Conservation (phyloP, 169 alveolate genomes). For the Eimeria necatrix region DNA sequence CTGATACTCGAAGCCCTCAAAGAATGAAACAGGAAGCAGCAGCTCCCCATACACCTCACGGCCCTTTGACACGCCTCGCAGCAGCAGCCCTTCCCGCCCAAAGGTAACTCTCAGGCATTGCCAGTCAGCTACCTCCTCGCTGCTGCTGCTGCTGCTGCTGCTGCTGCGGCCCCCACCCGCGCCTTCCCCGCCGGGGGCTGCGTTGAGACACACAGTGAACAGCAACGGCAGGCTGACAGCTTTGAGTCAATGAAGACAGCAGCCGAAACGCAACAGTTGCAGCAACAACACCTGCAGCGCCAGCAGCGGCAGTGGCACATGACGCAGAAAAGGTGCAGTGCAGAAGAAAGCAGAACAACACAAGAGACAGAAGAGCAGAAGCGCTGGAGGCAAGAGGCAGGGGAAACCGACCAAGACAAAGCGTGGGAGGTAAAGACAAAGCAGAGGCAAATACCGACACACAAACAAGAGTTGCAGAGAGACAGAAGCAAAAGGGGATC, state of each 20-base stretch:
- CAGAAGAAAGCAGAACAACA: neutral
- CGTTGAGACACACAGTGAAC: neutral
- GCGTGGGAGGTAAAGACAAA: neutral
- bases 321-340: neutral
- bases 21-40: constrained; percentile 27
- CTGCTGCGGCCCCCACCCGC: neutral
- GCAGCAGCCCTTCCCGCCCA: constrained; percentile 23
- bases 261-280: neutral
- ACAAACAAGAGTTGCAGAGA: neutral
- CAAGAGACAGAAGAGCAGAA: neutral
- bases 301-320: neutral
- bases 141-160: constrained; percentile 43
- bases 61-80: constrained; percentile 33
- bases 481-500: neutral
- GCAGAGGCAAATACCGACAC: neutral
- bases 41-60: constrained; percentile 29
- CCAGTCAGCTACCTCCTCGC: constrained; percentile 32
- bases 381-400: neutral
- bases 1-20: constrained; percentile 16
- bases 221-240: neutral
- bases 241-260: neutral
- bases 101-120: constrained; percentile 28
- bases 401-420: neutral
- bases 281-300: neutral
- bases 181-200: neutral